Conservation (phyloP, 2,329 filamentous ascomycete genomes). For the Camillea tinctor region DNA sequence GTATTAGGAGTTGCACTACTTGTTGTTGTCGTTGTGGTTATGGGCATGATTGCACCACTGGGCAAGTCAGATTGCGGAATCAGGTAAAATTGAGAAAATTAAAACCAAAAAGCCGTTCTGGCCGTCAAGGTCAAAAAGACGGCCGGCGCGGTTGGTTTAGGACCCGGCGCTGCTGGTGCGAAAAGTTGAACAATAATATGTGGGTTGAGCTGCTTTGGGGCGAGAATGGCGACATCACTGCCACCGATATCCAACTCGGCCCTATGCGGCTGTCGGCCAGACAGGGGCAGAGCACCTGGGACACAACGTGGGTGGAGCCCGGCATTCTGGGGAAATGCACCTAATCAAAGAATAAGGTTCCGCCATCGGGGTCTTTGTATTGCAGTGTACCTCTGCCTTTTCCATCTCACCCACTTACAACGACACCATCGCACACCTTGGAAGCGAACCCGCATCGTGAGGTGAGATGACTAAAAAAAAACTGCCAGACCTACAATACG, state of each 20-base stretch:
- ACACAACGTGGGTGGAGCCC: not conserved
- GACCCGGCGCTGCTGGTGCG: too few relatives aligned
- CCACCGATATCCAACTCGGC: constrained; percentile 28
- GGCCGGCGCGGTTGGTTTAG: too few relatives aligned
- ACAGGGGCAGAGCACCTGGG: not conserved
- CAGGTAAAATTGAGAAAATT: constrained; percentile 35
- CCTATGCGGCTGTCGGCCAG: constrained; percentile 29
- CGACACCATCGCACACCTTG: not conserved
- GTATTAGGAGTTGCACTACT: too few relatives aligned
- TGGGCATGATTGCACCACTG: not conserved
- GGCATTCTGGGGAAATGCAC: constrained; percentile 17
- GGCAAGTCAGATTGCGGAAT: not conserved
- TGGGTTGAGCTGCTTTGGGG: constrained; percentile 37
- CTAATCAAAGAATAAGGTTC: constrained; percentile 11
- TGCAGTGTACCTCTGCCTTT: not conserved
- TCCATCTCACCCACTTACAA: not conserved
- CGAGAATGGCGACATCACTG: constrained; percentile 40
- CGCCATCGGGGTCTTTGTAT: not conserved
- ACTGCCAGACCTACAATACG: not conserved
- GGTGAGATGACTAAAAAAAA: not conserved
- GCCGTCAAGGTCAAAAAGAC: constrained; percentile 17
- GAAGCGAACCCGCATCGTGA: not conserved
- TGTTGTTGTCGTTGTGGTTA: too few relatives aligned
- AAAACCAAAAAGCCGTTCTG: constrained; percentile 26
- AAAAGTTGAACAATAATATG: constrained; percentile 25